A percentile compares a stretch with the other conserved stretches of the same genome.
These are phyloP conservation scores for Pseudocohnilembus persalinus DNA, from an alignment of 169 alveolate species.

Conservation along the genomic window DNA sequence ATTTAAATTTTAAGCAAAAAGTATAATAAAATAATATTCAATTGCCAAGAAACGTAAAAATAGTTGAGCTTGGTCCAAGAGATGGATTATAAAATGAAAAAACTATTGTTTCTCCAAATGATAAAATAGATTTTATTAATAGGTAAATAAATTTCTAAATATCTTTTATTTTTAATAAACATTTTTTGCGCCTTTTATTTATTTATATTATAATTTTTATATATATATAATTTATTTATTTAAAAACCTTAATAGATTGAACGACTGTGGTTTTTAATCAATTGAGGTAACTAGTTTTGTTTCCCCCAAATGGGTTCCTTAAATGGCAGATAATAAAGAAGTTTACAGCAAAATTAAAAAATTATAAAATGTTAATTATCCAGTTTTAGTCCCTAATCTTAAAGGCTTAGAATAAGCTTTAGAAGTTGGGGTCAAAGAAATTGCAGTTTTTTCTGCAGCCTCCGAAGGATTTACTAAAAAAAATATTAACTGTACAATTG, in stretches of 20 bases:
- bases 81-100: conserved; percentile 85
- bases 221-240: not conserved
- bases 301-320: conserved; percentile 82
- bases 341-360: conserved; percentile 59
- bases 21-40: conserved; percentile 15
- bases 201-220: no score
- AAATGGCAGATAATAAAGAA: conserved; percentile 76
- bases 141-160: conserved; percentile 7
- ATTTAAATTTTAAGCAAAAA: not conserved
- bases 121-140: conserved; percentile 69
- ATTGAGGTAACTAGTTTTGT: conserved; percentile 85
- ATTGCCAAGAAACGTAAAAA: conserved; percentile 50
- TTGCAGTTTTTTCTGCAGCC: conserved; percentile 86
- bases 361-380: conserved; percentile 62
- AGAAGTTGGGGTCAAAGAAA: conserved; percentile 74
- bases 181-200: no score
- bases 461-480: conserved; percentile 78
- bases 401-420: conserved; percentile 80
- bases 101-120: conserved; percentile 51
- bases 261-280: conserved; percentile 63
- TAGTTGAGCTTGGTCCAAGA: conserved; percentile 85
- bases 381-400: conserved; percentile 80
- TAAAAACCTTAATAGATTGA: conserved; percentile 38
- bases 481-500: conserved; percentile 73
- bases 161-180: not conserved